These are phyloP conservation scores for Ilex aquifolium DNA, from an alignment of 257 asterid genomes.

Conservation along the genomic window DNA sequence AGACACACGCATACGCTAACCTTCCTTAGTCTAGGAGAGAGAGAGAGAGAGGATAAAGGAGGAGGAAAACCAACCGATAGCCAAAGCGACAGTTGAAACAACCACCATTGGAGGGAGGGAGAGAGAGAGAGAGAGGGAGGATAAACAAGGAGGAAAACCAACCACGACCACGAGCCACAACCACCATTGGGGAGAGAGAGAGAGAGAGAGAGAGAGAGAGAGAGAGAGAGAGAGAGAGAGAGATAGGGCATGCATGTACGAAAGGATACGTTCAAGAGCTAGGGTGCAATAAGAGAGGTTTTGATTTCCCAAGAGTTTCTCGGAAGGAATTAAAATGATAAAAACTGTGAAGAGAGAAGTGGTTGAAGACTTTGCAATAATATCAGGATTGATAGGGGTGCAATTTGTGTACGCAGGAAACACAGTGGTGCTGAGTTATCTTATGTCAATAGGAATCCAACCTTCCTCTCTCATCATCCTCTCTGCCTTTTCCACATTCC, in stretches of 20 bases:
- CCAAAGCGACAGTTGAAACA: background rate
- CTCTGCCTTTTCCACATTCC: conserved; percentile 62
- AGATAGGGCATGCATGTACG: background rate
- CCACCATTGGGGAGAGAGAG: background rate
- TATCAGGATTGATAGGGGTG: conserved; percentile 54
- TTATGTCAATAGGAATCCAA: conserved; percentile 58
- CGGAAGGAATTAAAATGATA: conserved; percentile 11
- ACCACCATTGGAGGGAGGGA: background rate
- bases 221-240: background rate
- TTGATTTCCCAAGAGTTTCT: too few species aligned
- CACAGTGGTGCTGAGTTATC: conserved; percentile 57
- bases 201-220: background rate
- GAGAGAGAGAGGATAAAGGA: background rate
- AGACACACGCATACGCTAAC: too few species aligned
- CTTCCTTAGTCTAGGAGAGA: background rate
- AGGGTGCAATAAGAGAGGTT: too few species aligned
- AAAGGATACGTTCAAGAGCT: background rate
- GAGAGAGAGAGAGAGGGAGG: background rate
- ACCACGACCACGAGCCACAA: too few species aligned
- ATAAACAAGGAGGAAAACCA: background rate
- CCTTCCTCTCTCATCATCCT: conserved; percentile 65
- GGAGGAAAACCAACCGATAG: background rate
- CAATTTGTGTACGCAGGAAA: conserved; percentile 78
- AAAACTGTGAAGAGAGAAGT: conserved; percentile 23
- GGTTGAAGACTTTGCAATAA: conserved; percentile 43